Conservation (phyloP, 441 rosid species). For the Manihot esculenta region DNA sequence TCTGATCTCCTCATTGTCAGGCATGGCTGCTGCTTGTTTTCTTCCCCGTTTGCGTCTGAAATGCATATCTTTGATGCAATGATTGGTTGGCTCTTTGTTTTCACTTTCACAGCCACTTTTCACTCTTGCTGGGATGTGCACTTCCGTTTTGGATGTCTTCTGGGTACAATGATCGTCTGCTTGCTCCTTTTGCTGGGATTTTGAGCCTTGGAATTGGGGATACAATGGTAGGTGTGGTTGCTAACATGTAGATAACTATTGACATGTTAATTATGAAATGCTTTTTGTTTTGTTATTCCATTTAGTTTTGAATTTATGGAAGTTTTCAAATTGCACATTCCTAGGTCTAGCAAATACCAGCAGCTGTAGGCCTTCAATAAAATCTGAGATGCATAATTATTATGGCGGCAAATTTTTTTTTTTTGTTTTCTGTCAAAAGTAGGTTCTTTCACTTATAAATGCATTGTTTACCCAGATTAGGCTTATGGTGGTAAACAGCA, state of each 20-base stretch:
- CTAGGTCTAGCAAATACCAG: background rate
- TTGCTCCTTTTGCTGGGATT: conserved; percentile 94
- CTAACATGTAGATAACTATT: background rate
- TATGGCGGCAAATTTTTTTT: background rate
- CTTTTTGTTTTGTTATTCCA: conserved; percentile 7
- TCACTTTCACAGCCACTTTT: conserved; percentile 68
- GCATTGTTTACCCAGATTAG: background rate
- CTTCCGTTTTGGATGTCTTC: conserved; percentile 99
- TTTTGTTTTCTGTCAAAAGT: background rate
- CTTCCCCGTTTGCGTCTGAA: conserved; percentile 3
- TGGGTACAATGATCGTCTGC: conserved; percentile 91
- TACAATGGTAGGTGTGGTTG: conserved; percentile 70
- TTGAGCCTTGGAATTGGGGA: conserved; percentile 99
- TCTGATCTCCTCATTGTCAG: conserved; percentile 94
- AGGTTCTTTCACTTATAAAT: background rate
- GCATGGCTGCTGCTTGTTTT: conserved; percentile 33
- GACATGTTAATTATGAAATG: background rate
- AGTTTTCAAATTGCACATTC: conserved; percentile 1
- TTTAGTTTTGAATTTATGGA: background rate
- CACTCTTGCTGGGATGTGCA: conserved; percentile 92
- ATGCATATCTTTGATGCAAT: conserved; percentile 12
- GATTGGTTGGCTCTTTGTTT: conserved; percentile 9
- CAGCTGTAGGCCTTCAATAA: background rate
- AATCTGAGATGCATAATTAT: conserved; percentile 4
- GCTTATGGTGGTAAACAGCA: background rate